Percentiles rank a stretch among this genome's conserved stretches.
Conservation (phyloP, 2,329 filamentous ascomycete species). For the Calonectria fujianensis region DNA sequence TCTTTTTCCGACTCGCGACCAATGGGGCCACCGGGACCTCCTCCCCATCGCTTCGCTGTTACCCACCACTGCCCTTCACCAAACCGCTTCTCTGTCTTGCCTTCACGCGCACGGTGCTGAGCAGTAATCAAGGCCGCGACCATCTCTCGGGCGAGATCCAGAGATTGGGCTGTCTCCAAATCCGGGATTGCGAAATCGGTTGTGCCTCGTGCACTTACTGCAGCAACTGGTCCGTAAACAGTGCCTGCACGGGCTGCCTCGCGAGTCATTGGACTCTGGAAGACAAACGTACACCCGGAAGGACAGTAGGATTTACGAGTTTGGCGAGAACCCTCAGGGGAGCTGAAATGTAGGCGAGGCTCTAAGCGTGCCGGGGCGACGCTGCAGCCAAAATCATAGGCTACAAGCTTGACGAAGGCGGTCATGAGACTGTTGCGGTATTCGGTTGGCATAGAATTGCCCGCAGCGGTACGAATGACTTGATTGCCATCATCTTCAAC, state of each 20-base stretch:
- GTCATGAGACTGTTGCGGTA: constrained; percentile 74
- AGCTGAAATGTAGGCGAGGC: constrained; percentile 74
- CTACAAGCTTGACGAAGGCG: constrained; percentile 78
- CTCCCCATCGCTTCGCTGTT: constrained; percentile 76
- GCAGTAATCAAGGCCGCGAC: constrained; percentile 77
- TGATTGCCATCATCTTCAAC: constrained; percentile 39
- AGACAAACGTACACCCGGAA: constrained; percentile 76
- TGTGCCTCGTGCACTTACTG: constrained; percentile 74
- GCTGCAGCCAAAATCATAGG: constrained; percentile 80
- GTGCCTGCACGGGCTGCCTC: constrained; percentile 76
- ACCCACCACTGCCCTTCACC: constrained; percentile 79
- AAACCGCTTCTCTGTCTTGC: constrained; percentile 72
- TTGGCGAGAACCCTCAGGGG: constrained; percentile 56
- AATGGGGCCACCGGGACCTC: constrained; percentile 77
- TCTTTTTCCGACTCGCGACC: constrained; percentile 75
- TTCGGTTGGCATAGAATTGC: constrained; percentile 75
- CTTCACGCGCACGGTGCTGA: constrained; percentile 77
- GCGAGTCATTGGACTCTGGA: constrained; percentile 76
- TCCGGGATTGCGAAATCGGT: constrained; percentile 68
- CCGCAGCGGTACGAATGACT: constrained; percentile 66
- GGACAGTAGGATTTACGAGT: constrained; percentile 73
- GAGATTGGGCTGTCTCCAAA: constrained; percentile 73
- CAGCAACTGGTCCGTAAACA: constrained; percentile 77
- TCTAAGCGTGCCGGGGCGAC: constrained; percentile 74
- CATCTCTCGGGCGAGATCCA: constrained; percentile 78